Percentiles rank a stretch among this genome's conserved stretches.
Conservation (phyloP, 2,329 filamentous ascomycete species). For the Biscogniauxia marginata region DNA sequence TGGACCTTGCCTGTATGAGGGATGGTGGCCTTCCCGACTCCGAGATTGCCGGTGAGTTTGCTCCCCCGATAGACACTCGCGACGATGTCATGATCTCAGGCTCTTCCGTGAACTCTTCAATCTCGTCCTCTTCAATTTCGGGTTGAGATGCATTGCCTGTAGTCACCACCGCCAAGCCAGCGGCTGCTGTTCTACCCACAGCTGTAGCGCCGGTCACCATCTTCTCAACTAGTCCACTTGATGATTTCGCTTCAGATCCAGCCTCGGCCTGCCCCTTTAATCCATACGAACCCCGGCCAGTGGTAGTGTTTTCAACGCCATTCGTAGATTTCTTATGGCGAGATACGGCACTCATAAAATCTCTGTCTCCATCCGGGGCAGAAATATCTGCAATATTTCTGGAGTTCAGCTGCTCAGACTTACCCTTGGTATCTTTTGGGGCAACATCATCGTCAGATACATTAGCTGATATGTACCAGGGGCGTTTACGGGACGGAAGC, state of each 20-base stretch:
- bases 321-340: not conserved
- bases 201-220: constrained; percentile 11
- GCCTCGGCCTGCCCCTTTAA: not conserved
- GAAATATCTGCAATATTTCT: not conserved
- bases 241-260: not conserved
- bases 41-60: constrained; percentile 48
- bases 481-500: constrained; percentile 24
- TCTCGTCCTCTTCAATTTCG: constrained; percentile 38
- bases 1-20: constrained; percentile 41
- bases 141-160: constrained; percentile 9
- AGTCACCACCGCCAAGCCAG: constrained; percentile 8
- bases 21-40: constrained; percentile 43
- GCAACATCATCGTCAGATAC: not conserved
- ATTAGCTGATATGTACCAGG: constrained; percentile 11
- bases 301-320: not conserved
- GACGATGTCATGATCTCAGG: constrained; percentile 57
- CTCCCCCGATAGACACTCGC: constrained; percentile 53
- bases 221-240: constrained; percentile 11
- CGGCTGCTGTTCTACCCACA: constrained; percentile 12
- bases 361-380: no score
- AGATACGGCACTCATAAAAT: not conserved
- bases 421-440: not conserved
- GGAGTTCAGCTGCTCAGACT: not conserved
- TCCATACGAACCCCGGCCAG: not conserved
- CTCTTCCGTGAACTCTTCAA: constrained; percentile 57